Base-by-base conservation (phyloP, 2,329 filamentous ascomycete species). In the Ceratocystis alfenasii region DNA sequence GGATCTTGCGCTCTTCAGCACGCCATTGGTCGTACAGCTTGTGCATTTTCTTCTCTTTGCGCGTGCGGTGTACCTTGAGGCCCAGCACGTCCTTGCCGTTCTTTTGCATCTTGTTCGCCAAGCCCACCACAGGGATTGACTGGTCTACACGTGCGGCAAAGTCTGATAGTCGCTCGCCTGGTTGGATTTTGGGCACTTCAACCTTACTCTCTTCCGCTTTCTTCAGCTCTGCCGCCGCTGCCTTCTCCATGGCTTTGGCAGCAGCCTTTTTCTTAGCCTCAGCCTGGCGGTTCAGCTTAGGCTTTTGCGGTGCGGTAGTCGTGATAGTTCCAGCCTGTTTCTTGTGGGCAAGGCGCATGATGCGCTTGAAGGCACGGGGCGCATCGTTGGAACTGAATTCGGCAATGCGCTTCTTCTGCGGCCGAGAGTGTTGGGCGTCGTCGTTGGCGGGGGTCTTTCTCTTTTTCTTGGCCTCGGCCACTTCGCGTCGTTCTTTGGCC, bases 101-200 rank as follows among this genome's bases (percentile, higher is more conserved):
- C 70, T 80, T 84, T 7, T 80, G 75, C 0, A 80, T 82, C 71
- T 86, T 87, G 69, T 80, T 84, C 66, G 84, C 79, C 7, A 96
- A 79, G 0, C 87, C 86, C 6, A 84, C 78, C 0, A 99, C 77
- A 0, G 93, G 93, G 5, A 97, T 79, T 0, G 89, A 86, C 62
- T 89, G 88, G 73, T 97, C 87, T 5, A 99, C 94, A 36, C 92
- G 85, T 10, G 86, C 83, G 6, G 86, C 79, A 73, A 95, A 99
- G 64, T 95, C 88, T 3, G 87, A 84, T 72, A 97, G 78, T 63
- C 84, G 84, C 75, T 99, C 94, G 63, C 90, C 90, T 0, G 92
- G 91, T 17, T 84, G 82, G 69, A 97, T 96, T 61, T 83, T 89
- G 0, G 85, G 86, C 2, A 80, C 72, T 30, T 79, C 76, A 3